phyloP scores from a whole-genome alignment of 345 rosid genomes.

The Salix brachista region DNA sequence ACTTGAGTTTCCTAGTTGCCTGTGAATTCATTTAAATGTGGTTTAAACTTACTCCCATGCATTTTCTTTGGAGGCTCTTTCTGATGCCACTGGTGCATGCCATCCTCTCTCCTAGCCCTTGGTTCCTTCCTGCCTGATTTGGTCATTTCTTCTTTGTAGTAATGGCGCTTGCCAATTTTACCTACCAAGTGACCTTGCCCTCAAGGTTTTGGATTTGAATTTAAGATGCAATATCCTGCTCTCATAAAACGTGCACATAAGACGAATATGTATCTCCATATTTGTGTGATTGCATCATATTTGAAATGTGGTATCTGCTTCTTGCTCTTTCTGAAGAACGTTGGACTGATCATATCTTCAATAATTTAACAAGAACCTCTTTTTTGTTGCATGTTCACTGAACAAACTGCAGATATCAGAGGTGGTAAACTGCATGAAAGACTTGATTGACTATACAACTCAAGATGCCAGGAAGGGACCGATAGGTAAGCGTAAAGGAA shows the following conservation, averaged over 20 bases:
- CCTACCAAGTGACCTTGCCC: not conserved
- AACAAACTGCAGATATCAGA: constrained; percentile 64
- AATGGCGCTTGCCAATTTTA: not conserved
- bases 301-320: not conserved
- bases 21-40: not conserved
- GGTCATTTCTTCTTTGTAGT: not conserved
- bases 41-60: not conserved
- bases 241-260: not conserved
- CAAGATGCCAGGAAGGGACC: constrained; percentile 87
- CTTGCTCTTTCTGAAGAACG: not conserved
- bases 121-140: not conserved
- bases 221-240: not conserved
- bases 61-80: not conserved
- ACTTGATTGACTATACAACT: constrained; percentile 88
- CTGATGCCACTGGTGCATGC: not conserved
- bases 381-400: not conserved
- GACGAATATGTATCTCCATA: not conserved
- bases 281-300: not conserved
- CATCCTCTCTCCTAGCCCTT: not conserved
- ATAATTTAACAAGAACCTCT: no score
- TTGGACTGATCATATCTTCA: not conserved
- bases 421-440: constrained; percentile 98
- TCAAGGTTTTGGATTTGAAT: not conserved
- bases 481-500: constrained; percentile 59
- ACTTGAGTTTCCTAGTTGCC: not conserved